phyloP scores from a whole-genome alignment of 2,329 filamentous ascomycete species.

The Coleophoma eucalyptorum region DNA sequence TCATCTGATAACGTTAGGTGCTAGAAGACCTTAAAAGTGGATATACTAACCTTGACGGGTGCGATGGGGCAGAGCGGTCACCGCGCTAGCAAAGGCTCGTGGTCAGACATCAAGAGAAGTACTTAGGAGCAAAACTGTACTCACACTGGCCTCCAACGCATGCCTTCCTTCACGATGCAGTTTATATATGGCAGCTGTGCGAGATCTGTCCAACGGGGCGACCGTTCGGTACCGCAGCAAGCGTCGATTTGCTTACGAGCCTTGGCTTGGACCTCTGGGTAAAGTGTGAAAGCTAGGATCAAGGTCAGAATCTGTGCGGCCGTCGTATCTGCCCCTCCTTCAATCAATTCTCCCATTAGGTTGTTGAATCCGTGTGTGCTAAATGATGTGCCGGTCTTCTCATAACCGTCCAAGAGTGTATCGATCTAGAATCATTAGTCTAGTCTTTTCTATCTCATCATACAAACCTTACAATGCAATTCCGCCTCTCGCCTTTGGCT shows the following conservation, averaged over 20 bases:
- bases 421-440: too few species aligned
- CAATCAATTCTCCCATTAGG: conserved; percentile 2
- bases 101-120: too few species aligned
- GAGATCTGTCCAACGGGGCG: conserved; percentile 41
- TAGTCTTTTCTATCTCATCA: too few species aligned
- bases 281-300: conserved; percentile 35
- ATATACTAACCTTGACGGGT: neutral
- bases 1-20: conserved; percentile 7
- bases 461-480: too few species aligned
- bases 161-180: conserved; percentile 38
- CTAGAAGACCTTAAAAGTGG: neutral
- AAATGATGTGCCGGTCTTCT: neutral
- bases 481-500: neutral
- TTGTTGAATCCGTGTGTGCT: neutral
- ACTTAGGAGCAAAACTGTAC: too few species aligned
- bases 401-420: neutral
- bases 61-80: neutral
- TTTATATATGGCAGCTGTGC: conserved; percentile 37
- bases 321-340: conserved; percentile 32
- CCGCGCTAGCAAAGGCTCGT: neutral
- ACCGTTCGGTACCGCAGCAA: conserved; percentile 37
- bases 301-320: conserved; percentile 27
- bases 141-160: conserved; percentile 36
- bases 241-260: conserved; percentile 40
- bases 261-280: conserved; percentile 39